Evolutionary conservation across 139 green algal species (phyloP), one percentile per base, ranked within the genome.

Genomic region (Chlorella sp.): DNA sequence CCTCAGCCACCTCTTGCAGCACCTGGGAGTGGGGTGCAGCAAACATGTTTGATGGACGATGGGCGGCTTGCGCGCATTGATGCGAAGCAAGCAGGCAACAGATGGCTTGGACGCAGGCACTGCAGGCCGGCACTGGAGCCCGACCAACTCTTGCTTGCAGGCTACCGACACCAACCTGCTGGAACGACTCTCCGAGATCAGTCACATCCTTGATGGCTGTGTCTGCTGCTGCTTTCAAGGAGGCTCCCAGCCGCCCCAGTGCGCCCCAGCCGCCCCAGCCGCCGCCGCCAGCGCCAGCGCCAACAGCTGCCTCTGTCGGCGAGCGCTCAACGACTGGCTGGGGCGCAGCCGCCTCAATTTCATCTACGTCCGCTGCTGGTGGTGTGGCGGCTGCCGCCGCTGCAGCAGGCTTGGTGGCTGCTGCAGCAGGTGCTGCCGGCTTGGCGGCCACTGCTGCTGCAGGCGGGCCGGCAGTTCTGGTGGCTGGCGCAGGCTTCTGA

Each of bases 161-260:
- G 64, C 64, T 7, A 9, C 16, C 60, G 22, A 26, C 16, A 1
- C 69, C 26, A 69, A 75, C 73, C 84, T 81, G 58, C 34, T 85
- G 72, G 69, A 88, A 88, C 72, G 78, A 85, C 26, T 80, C 73
- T 5, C 77, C 76, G 26, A 89, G 81, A 20, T 83, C 81, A 0
- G 41, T 34, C n/a, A 89, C 86, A 58, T 89, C 86, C 26, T 73
- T 74, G 32, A 81, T 80, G 41, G 76, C 80, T 7, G 68, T 74
- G n/a, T 64, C 72, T 11, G 85, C 79, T 1, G 64, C 85, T 0
- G 69, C 34, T 24, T 73, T 64, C 36, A 89, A 32, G 26, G 64
- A 56, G 24, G 80, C 65, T 5, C 56, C 62, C 62, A 79, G 40
- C 20, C 48, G 38, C n/a, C 74, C 67, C 48, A 87, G 74, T 26